Conservation (phyloP, 352 stramenopile species). For the Globisporangium rhizosaccharum region DNA sequence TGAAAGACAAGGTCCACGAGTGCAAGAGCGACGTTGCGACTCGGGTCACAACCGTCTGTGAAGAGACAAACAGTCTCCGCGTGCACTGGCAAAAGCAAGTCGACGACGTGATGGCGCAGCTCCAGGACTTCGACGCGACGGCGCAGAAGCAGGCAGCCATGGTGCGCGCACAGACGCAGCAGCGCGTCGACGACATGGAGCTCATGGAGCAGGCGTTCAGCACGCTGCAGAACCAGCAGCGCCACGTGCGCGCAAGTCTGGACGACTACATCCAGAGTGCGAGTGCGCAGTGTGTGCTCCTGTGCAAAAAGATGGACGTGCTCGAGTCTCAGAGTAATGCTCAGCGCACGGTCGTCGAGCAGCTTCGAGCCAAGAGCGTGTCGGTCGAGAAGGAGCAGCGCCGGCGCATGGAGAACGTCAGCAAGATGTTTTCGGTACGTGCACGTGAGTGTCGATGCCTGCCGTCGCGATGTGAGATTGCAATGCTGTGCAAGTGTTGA, state of each 20-base stretch:
- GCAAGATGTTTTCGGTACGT: conserved; percentile 69
- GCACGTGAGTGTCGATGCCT: too few species aligned
- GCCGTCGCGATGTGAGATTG: neutral
- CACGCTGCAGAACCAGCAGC: conserved; percentile 63
- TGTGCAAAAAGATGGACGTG: conserved; percentile 55
- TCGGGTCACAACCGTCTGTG: conserved; percentile 48
- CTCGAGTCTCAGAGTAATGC: conserved; percentile 37
- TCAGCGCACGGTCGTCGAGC: conserved; percentile 33
- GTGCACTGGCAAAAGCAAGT: conserved; percentile 69
- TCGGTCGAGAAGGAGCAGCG: conserved; percentile 66
- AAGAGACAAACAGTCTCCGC: conserved; percentile 63
- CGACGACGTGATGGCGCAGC: conserved; percentile 50
- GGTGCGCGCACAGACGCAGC: conserved; percentile 35
- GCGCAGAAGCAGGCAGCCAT: conserved; percentile 40
- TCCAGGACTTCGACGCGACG: conserved; percentile 47
- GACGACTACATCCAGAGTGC: conserved; percentile 48
- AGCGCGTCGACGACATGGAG: conserved; percentile 62
- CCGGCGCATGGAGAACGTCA: conserved; percentile 69
- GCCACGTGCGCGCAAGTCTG: conserved; percentile 38
- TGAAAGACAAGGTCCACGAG: conserved; percentile 71
- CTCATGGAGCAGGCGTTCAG: conserved; percentile 70
- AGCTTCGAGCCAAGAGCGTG: conserved; percentile 41
- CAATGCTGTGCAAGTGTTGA: neutral
- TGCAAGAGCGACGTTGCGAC: conserved; percentile 49
- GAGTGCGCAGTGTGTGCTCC: conserved; percentile 27